These are phyloP conservation scores for Myrica gale DNA, from an alignment of 306 rosid genomes.

Conservation along the genomic window DNA sequence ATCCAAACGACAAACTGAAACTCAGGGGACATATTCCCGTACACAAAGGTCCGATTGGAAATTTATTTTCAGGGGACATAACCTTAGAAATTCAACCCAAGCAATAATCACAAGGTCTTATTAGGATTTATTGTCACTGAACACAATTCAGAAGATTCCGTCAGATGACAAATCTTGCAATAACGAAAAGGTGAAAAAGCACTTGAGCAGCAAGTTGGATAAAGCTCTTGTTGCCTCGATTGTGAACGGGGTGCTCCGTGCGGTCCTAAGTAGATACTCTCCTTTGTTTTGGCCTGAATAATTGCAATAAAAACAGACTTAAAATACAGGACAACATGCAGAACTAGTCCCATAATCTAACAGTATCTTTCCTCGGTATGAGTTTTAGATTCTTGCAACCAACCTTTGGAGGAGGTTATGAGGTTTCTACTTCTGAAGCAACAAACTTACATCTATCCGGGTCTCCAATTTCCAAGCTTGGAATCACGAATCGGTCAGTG, in stretches of 20 bases:
- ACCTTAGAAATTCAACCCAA: constrained; percentile 2
- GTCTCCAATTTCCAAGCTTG: constrained; percentile 79
- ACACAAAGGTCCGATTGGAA: constrained; percentile 7
- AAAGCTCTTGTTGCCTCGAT: constrained; percentile 65
- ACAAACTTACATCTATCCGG: constrained; percentile 38
- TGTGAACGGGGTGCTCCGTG: constrained; percentile 90
- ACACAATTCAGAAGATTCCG: background rate
- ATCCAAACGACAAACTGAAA: background rate
- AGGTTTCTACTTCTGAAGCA: constrained; percentile 48
- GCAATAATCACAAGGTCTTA: too few species aligned
- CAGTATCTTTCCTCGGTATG: background rate
- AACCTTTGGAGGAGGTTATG: constrained; percentile 73
- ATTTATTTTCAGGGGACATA: constrained; percentile 41
- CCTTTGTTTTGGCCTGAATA: constrained; percentile 63
- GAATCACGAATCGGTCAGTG: constrained; percentile 93
- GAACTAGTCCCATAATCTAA: constrained; percentile 12
- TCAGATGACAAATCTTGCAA: constrained; percentile 19
- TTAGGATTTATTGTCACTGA: too few species aligned
- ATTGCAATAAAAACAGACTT: constrained; percentile 13
- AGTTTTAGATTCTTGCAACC: constrained; percentile 11
- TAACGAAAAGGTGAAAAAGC: background rate
- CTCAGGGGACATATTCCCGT: background rate
- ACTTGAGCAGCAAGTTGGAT: constrained; percentile 12
- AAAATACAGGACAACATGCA: background rate
- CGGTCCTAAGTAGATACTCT: constrained; percentile 84